Conservation (phyloP, 352 stramenopile genomes). For the Globisporangium acanthophoron region DNA sequence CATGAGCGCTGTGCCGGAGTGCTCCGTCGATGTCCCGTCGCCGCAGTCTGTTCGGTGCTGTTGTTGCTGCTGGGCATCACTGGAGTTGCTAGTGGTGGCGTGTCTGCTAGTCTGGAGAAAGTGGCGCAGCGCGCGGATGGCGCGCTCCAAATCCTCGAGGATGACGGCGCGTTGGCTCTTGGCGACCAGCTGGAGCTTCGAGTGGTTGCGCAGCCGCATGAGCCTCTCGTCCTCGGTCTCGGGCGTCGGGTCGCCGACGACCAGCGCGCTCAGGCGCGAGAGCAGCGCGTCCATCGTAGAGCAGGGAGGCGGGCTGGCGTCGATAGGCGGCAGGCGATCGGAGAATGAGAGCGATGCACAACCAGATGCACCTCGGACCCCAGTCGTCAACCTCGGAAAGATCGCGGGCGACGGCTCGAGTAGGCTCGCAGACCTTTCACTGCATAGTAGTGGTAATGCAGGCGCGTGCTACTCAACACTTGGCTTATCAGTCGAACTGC, state of each 20-base stretch:
- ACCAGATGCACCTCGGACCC: no score
- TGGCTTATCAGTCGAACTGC: constrained; percentile 51
- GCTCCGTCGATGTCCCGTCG: constrained; percentile 12
- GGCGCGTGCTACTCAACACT: no score
- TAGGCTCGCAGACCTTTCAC: no score
- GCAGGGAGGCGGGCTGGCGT: background rate
- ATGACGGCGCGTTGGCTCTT: constrained; percentile 75
- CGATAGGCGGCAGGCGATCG: background rate
- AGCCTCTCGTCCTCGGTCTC: constrained; percentile 51
- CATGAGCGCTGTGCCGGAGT: constrained; percentile 39
- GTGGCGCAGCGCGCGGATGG: constrained; percentile 48
- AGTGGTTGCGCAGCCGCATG: constrained; percentile 35
- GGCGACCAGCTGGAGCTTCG: constrained; percentile 58
- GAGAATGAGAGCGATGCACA: background rate
- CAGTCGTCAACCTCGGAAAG: no score
- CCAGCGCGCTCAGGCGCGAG: constrained; percentile 35
- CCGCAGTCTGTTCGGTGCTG: constrained; percentile 13
- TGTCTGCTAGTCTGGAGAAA: constrained; percentile 36
- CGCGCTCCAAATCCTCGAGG: constrained; percentile 74
- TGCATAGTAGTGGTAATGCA: no score
- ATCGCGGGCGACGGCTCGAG: no score
- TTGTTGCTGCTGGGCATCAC: background rate
- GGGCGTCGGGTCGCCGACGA: constrained; percentile 40
- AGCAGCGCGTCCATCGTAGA: constrained; percentile 53
- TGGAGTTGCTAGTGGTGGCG: constrained; percentile 17